These are phyloP conservation scores for Fusarium haematococcum DNA, from an alignment of 2,329 filamentous ascomycete genomes.

Conservation along the genomic window DNA sequence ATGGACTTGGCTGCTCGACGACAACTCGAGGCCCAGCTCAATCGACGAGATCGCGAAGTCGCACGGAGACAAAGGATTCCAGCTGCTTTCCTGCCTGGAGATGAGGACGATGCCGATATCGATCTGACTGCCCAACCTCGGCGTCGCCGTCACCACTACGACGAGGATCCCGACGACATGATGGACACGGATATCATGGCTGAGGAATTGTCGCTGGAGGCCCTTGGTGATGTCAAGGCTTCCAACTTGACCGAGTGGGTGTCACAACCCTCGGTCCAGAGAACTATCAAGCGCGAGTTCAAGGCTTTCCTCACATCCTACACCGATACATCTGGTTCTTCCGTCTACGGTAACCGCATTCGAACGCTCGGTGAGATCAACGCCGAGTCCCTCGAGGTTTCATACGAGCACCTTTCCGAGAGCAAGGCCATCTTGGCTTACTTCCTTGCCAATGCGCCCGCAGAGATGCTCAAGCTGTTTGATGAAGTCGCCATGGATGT, in stretches of 20 bases:
- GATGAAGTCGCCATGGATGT: slow-evolving; percentile 98
- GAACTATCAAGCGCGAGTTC: slow-evolving; percentile 96
- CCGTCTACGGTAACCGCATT: slow-evolving; percentile 95
- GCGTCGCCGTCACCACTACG: slow-evolving; percentile 88
- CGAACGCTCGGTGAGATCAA: slow-evolving; percentile 97
- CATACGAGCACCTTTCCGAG: slow-evolving; percentile 89
- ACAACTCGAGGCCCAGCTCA: slow-evolving; percentile 78
- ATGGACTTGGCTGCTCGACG: slow-evolving; percentile 76
- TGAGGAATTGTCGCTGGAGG: slow-evolving; percentile 92
- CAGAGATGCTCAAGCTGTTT: slow-evolving; percentile 96
- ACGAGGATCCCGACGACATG: slow-evolving; percentile 92
- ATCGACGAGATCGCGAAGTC: slow-evolving; percentile 79
- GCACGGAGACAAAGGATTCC: slow-evolving; percentile 75
- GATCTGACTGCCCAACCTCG: slow-evolving; percentile 89
- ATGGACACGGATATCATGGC: slow-evolving; percentile 96
- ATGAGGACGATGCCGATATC: slow-evolving; percentile 86
- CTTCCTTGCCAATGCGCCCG: slow-evolving; percentile 93
- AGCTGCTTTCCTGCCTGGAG: slow-evolving; percentile 79
- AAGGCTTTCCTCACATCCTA: slow-evolving; percentile 97
- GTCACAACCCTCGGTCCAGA: slow-evolving; percentile 86
- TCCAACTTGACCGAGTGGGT: slow-evolving; percentile 96
- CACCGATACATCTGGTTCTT: slow-evolving; percentile 87
- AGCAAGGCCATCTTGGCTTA: slow-evolving; percentile 95
- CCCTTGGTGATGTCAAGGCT: slow-evolving; percentile 92
- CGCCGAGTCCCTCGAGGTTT: slow-evolving; percentile 94